Evolutionary conservation across 2,329 filamentous ascomycete genomes (phyloP).

Genomic region (Clarireedia sp.): DNA sequence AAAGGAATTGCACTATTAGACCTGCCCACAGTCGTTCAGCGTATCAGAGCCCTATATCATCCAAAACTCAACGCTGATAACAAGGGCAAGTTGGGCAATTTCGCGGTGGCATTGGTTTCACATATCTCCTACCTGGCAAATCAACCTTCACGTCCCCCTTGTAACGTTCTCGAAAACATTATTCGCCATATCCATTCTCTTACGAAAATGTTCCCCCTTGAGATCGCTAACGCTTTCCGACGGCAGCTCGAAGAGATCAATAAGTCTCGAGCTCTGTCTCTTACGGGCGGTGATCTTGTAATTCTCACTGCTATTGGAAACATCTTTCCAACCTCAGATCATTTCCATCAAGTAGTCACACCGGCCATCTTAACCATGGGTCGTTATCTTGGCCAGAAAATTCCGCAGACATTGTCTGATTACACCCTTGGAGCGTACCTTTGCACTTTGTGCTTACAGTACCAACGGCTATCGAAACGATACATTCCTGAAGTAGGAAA

Average conservation of each 20-base stretch:
- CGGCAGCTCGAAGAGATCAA: constrained; percentile 56
- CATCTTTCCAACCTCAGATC: constrained; percentile 91
- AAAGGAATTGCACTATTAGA: constrained; percentile 54
- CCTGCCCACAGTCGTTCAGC: constrained; percentile 72
- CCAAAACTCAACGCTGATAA: constrained; percentile 78
- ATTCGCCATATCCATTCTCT: constrained; percentile 90
- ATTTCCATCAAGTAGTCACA: constrained; percentile 92
- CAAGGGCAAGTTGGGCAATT: constrained; percentile 69
- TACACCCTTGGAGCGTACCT: constrained; percentile 69
- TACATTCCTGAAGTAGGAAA: constrained; percentile 85
- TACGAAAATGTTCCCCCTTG: constrained; percentile 73
- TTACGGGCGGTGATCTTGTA: constrained; percentile 63
- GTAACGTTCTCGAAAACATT: constrained; percentile 66
- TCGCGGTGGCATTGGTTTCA: constrained; percentile 58
- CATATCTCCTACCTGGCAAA: constrained; percentile 46
- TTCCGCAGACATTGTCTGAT: constrained; percentile 57
- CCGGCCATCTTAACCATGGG: constrained; percentile 80
- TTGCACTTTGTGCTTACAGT: constrained; percentile 71
- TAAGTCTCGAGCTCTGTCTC: constrained; percentile 41
- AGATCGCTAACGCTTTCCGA: constrained; percentile 71
- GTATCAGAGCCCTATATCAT: constrained; percentile 87
- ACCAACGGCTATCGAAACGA: constrained; percentile 74
- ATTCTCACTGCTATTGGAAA: constrained; percentile 76
- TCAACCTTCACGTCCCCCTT: constrained; percentile 41
- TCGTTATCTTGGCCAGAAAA: constrained; percentile 72